A percentile compares a stretch with the other conserved stretches of the same genome.
Evolutionary conservation across 2,329 filamentous ascomycete genomes (phyloP).

Genomic region (Colletotrichum kahawae): DNA sequence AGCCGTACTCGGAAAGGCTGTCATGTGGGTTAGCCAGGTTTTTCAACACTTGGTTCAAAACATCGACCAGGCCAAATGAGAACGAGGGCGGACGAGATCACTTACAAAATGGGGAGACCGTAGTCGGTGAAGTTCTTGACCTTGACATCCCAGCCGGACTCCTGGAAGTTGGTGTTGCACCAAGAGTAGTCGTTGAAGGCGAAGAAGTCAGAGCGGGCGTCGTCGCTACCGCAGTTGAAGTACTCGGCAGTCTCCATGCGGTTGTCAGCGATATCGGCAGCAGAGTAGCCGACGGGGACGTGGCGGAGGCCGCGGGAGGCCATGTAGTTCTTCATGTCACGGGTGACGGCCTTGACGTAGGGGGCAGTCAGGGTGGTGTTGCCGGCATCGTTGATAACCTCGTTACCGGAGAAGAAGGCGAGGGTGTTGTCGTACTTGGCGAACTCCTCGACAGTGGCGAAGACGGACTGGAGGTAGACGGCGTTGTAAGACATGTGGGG

Average conservation of each 20-base stretch:
- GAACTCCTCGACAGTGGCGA: conserved; percentile 87
- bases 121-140: conserved; percentile 87
- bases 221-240: conserved; percentile 91
- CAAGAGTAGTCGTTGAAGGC: conserved; percentile 91
- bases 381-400: conserved; percentile 74
- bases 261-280: conserved; percentile 84
- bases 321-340: conserved; percentile 78
- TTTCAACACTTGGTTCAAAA: background rate
- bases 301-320: conserved; percentile 63
- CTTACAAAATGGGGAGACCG: conserved; percentile 81
- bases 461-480: conserved; percentile 82
- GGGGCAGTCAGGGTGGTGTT: conserved; percentile 70
- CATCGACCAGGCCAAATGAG: background rate
- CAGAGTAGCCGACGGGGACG: conserved; percentile 77
- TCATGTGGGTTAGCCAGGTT: background rate
- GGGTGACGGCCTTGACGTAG: conserved; percentile 79
- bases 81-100: background rate
- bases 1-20: conserved; percentile 89
- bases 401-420: conserved; percentile 84
- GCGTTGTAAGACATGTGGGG: conserved; percentile 85
- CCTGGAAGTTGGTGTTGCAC: conserved; percentile 74
- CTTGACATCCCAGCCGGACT: conserved; percentile 85
- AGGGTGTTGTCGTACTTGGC: conserved; percentile 84
- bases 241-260: conserved; percentile 86
- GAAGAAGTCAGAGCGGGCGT: conserved; percentile 87